These are phyloP conservation scores for Linanthus parryae DNA, from an alignment of 148 eudicot genomes.

Conservation along the genomic window DNA sequence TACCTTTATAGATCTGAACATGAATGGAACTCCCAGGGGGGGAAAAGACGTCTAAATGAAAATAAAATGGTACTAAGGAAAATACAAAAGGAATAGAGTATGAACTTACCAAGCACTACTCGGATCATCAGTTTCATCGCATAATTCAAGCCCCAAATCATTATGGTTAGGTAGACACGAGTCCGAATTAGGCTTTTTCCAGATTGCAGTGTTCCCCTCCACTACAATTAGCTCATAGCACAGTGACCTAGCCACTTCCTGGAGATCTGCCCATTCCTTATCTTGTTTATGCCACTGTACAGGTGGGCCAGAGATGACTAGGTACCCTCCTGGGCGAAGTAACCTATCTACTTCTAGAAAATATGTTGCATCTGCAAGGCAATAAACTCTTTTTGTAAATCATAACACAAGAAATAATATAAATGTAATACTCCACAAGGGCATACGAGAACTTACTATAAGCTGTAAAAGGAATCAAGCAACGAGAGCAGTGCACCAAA, in stretches of 20 bases:
- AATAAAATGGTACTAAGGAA: no score
- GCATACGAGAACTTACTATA: constrained; percentile 58
- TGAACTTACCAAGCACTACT: constrained; percentile 75
- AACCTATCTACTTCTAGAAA: constrained; percentile 91
- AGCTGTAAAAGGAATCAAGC: constrained; percentile 95
- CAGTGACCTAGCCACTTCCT: constrained; percentile 87
- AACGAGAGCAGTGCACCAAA: constrained; percentile 96
- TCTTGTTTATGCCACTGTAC: constrained; percentile 94
- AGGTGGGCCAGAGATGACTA: constrained; percentile 97
- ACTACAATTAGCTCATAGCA: constrained; percentile 92
- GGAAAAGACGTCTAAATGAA: neutral
- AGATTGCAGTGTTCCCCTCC: constrained; percentile 88
- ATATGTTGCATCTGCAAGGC: constrained; percentile 85
- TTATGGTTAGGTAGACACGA: constrained; percentile 81
- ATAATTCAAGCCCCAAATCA: constrained; percentile 68
- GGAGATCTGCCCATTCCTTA: constrained; percentile 98
- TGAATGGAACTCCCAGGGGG: neutral
- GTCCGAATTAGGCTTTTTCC: constrained; percentile 83
- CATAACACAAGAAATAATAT: neutral
- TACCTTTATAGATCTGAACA: no score
- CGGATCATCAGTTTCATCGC: constrained; percentile 77
- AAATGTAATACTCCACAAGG: neutral
- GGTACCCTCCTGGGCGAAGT: constrained; percentile 94
- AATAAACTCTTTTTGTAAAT: constrained; percentile 4
- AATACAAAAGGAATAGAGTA: neutral